phyloP scores from a whole-genome alignment of 768 basidiomycete genomes.

The Russula dissimulans region DNA sequence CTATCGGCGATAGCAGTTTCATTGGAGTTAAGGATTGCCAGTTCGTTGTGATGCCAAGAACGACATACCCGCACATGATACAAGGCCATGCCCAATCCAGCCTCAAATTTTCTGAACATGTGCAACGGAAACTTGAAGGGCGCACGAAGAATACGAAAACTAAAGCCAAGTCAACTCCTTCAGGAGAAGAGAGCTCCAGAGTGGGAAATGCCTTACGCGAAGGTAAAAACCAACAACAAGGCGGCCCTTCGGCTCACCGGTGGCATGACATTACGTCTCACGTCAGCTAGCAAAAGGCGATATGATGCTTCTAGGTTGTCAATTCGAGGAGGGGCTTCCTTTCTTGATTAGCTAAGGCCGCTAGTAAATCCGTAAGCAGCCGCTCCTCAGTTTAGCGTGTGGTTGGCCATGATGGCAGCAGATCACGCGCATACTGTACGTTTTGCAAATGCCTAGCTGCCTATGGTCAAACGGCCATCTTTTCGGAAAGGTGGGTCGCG shows the following conservation, averaged over 20 bases:
- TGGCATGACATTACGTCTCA: conserved; percentile 6
- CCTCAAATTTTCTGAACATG: neutral
- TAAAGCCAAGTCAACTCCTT: neutral
- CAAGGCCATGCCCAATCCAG: neutral
- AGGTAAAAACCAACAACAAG: neutral
- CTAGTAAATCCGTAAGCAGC: neutral
- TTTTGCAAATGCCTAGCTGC: neutral
- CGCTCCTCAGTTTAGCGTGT: neutral
- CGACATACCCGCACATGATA: neutral
- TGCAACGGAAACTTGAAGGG: neutral
- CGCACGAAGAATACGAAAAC: neutral
- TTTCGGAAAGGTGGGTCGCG: neutral
- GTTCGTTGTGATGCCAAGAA: neutral
- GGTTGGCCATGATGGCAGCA: neutral
- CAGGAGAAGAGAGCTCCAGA: neutral
- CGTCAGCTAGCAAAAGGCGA: neutral
- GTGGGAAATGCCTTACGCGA: conserved; percentile 5
- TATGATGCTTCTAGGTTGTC: conserved; percentile 1
- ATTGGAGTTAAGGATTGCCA: neutral
- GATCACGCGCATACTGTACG: neutral
- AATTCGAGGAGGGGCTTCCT: neutral
- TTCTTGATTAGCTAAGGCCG: neutral
- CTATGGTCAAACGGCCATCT: neutral
- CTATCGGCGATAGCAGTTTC: conserved; percentile 5
- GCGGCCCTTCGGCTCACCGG: neutral